A percentile compares a stretch with the other conserved stretches of the same genome.
These are phyloP conservation scores for Euphorbia celastroides DNA, from an alignment of 441 rosid species.

Conservation along the genomic window DNA sequence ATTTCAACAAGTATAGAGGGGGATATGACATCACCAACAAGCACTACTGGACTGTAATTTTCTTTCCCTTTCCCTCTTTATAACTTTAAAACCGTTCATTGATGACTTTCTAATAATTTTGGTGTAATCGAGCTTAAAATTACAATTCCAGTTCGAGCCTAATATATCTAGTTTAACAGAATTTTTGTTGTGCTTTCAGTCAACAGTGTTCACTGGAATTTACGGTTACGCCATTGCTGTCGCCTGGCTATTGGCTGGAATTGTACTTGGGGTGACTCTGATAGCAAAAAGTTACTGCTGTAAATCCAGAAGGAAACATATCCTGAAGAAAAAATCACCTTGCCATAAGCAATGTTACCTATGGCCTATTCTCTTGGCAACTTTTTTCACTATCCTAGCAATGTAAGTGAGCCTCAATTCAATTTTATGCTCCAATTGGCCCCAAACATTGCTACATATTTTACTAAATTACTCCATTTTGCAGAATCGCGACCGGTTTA, in stretches of 20 bases:
- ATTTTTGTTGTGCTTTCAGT: slow-evolving; percentile 41
- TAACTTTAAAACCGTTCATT: neutral
- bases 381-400: slow-evolving; percentile 42
- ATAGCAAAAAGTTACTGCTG: slow-evolving; percentile 21
- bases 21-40: slow-evolving; percentile 65
- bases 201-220: slow-evolving; percentile 51
- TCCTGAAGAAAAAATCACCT: slow-evolving; percentile 23
- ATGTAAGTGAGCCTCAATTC: slow-evolving; percentile 33
- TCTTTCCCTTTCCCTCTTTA: slow-evolving; percentile 5
- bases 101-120: too few species aligned
- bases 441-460: neutral
- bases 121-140: too few species aligned
- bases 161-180: too few species aligned
- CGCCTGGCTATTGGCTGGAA: slow-evolving; percentile 51
- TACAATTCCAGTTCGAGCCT: too few species aligned
- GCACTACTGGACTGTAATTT: slow-evolving; percentile 71
- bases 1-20: slow-evolving; percentile 53
- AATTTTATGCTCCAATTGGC: neutral
- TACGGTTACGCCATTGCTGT: slow-evolving; percentile 48
- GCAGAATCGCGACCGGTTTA: slow-evolving; percentile 54
- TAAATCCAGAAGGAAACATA: slow-evolving; percentile 20
- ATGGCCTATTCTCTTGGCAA: slow-evolving; percentile 34
- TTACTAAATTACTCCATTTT: neutral
- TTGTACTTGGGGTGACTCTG: slow-evolving; percentile 31
- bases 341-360: slow-evolving; percentile 29